Evolutionary conservation across 2,329 filamentous ascomycete species (phyloP).

Genomic region (Pezicula carpinea): DNA sequence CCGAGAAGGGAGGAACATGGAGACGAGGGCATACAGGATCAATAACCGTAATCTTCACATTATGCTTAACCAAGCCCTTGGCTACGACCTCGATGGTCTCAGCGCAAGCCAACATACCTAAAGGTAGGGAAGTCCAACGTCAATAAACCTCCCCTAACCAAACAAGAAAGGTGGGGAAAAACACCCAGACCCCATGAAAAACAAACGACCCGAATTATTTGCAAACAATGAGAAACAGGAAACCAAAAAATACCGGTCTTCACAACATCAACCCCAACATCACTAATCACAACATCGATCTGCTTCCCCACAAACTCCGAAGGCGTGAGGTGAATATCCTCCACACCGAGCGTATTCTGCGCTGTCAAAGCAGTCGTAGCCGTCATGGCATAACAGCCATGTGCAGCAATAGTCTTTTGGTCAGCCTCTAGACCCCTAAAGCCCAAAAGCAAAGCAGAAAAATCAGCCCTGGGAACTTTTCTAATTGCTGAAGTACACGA

Average conservation of each 20-base stretch:
- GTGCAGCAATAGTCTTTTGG: slow-evolving; percentile 87
- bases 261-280: slow-evolving; percentile 83
- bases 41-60: slow-evolving; percentile 57
- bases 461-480: slow-evolving; percentile 7
- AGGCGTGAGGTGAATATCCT: slow-evolving; percentile 75
- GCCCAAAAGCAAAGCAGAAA: neutral
- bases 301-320: slow-evolving; percentile 76
- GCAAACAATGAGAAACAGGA: neutral
- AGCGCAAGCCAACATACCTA: slow-evolving; percentile 80
- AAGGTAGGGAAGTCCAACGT: neutral
- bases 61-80: slow-evolving; percentile 53
- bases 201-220: too few relatives aligned
- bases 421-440: slow-evolving; percentile 87
- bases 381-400: slow-evolving; percentile 94
- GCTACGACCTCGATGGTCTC: slow-evolving; percentile 67
- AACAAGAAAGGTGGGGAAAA: too few relatives aligned
- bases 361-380: slow-evolving; percentile 94
- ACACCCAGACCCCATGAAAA: too few relatives aligned
- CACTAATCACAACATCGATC: slow-evolving; percentile 77
- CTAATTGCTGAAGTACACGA: neutral
- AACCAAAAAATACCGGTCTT: slow-evolving; percentile 70
- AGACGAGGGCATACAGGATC: slow-evolving; percentile 58
- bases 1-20: neutral
- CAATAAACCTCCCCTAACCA: too few relatives aligned
- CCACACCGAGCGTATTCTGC: slow-evolving; percentile 84